phyloP scores from a whole-genome alignment of 306 rosid genomes.

The Myrica gale region DNA sequence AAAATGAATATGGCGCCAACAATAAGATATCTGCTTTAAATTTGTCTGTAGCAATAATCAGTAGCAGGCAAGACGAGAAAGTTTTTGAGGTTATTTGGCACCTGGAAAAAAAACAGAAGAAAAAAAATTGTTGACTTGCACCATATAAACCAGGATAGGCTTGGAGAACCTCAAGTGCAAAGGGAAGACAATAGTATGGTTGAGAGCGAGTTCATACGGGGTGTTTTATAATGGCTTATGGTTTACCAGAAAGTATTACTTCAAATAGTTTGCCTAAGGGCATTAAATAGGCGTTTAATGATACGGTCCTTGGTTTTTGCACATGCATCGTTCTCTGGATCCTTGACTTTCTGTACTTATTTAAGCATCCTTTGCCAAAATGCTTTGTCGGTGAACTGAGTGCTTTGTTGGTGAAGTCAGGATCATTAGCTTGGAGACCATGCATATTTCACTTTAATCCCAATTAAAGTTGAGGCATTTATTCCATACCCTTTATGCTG shows the following conservation, averaged over 20 bases:
- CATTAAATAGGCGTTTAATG: neutral
- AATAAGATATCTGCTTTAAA: neutral
- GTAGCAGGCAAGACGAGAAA: neutral
- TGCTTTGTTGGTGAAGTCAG: neutral
- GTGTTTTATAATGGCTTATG: neutral
- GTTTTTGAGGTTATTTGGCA: neutral
- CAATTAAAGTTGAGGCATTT: neutral
- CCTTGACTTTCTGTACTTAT: neutral
- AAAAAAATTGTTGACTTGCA: neutral
- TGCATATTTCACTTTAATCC: neutral
- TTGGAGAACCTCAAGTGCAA: neutral
- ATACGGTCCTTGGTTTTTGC: neutral
- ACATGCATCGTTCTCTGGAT: neutral
- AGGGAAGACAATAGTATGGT: neutral
- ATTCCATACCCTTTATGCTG: neutral
- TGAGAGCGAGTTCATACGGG: neutral
- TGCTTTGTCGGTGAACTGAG: neutral
- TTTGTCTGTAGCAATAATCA: neutral
- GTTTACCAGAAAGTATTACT: neutral
- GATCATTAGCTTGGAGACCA: neutral
- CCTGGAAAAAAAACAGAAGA: neutral
- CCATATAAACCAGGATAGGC: neutral
- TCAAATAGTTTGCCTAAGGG: neutral
- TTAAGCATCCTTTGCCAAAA: neutral
- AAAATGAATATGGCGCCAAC: neutral